Evolutionary conservation across 2,329 filamentous ascomycete genomes (phyloP).

Genomic region (Conoideocrella luteorostrata): DNA sequence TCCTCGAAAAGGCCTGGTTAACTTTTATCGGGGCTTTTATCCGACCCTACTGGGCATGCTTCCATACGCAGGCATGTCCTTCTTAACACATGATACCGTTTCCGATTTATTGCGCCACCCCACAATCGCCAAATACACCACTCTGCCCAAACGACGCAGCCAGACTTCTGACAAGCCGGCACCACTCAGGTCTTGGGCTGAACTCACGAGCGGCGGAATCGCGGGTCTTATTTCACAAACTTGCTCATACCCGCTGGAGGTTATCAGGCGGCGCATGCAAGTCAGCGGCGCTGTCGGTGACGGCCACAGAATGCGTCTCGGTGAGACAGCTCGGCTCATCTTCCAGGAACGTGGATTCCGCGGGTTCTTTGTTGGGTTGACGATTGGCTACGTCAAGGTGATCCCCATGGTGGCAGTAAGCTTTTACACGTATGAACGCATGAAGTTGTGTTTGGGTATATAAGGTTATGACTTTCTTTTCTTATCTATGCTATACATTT

Average conservation of each 20-base stretch:
- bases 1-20: slow-evolving; percentile 65
- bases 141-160: slow-evolving; percentile 55
- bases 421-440: slow-evolving; percentile 61
- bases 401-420: slow-evolving; percentile 76
- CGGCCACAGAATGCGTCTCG: slow-evolving; percentile 69
- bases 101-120: slow-evolving; percentile 76
- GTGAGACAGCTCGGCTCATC: slow-evolving; percentile 72
- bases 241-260: slow-evolving; percentile 86
- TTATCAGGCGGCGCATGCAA: slow-evolving; percentile 90
- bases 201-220: slow-evolving; percentile 75
- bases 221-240: slow-evolving; percentile 89
- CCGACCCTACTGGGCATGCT: slow-evolving; percentile 92
- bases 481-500: no score
- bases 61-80: slow-evolving; percentile 91
- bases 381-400: slow-evolving; percentile 92
- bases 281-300: slow-evolving; percentile 92
- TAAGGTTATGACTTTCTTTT: slow-evolving; percentile 24
- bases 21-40: slow-evolving; percentile 93
- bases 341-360: slow-evolving; percentile 66
- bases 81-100: slow-evolving; percentile 87
- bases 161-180: slow-evolving; percentile 55
- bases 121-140: slow-evolving; percentile 64
- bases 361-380: slow-evolving; percentile 89
- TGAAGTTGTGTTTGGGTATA: slow-evolving; percentile 60
- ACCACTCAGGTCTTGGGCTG: slow-evolving; percentile 76